Conservation (phyloP, 208 protist genomes). For the Leptomonas seymouri region DNA sequence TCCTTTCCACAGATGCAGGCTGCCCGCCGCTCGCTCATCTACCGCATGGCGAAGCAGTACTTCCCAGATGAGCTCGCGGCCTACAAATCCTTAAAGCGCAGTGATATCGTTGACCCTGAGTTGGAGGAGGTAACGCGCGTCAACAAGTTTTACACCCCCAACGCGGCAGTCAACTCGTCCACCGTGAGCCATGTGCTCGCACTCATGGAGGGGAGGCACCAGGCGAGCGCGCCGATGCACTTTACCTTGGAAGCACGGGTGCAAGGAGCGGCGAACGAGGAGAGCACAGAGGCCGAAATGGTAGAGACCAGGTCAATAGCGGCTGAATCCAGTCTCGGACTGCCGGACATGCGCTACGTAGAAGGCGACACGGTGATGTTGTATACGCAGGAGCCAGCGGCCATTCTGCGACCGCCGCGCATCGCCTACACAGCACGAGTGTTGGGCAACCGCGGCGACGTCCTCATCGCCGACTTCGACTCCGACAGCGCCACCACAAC, state of each 20-base stretch:
- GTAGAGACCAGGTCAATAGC: not conserved
- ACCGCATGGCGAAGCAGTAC: conserved; percentile 72
- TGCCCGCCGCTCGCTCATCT: conserved; percentile 74
- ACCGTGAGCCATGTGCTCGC: conserved; percentile 70
- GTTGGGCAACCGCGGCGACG: conserved; percentile 64
- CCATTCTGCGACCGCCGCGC: conserved; percentile 45
- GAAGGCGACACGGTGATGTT: conserved; percentile 40
- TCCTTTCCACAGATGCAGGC: conserved; percentile 60
- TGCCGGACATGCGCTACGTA: conserved; percentile 16
- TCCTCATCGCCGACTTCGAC: conserved; percentile 71
- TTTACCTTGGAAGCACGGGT: conserved; percentile 28
- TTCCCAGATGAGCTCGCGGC: conserved; percentile 76
- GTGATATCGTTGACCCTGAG: conserved; percentile 65
- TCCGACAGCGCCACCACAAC: conserved; percentile 31
- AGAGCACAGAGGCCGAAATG: not conserved
- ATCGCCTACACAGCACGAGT: conserved; percentile 68
- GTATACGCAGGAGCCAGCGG: conserved; percentile 27
- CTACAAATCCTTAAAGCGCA: conserved; percentile 60
- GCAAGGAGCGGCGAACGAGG: not conserved
- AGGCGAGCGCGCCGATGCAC: conserved; percentile 53
- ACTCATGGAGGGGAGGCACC: conserved; percentile 59
- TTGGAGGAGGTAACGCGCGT: conserved; percentile 6
- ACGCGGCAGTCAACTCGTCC: conserved; percentile 33
- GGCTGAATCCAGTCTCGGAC: not conserved
- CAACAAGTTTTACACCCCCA: conserved; percentile 52